These are phyloP conservation scores for Albophoma yamanashiensis DNA, from an alignment of 2,329 filamentous ascomycete species.

Conservation along the genomic window DNA sequence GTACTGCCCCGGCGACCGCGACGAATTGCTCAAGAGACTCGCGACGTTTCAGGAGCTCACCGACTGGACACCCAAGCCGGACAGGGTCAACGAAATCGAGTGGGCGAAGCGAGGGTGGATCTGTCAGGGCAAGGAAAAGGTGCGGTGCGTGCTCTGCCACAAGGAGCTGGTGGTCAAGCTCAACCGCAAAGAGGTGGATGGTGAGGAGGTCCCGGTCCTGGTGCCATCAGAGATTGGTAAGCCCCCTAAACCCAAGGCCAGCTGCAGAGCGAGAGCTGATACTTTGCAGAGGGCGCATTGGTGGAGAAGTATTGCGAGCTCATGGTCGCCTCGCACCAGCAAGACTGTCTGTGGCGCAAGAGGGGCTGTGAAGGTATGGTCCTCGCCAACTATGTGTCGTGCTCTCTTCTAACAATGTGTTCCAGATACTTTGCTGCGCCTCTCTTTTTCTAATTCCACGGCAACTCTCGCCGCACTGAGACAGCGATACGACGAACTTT, in stretches of 20 bases:
- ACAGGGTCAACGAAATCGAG: conserved; percentile 75
- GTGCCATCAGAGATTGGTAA: conserved; percentile 48
- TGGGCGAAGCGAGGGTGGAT: conserved; percentile 94
- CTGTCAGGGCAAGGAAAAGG: conserved; percentile 72
- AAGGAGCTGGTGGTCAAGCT: conserved; percentile 77
- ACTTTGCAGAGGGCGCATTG: conserved; percentile 45
- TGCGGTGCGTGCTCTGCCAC: conserved; percentile 77
- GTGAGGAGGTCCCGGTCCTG: conserved; percentile 40
- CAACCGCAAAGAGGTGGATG: conserved; percentile 46
- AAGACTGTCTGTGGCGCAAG: conserved; percentile 77
- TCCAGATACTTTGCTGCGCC: conserved; percentile 46
- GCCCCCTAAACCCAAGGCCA: not conserved
- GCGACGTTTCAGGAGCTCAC: conserved; percentile 86
- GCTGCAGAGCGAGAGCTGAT: conserved; percentile 9
- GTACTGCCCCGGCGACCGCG: conserved; percentile 79
- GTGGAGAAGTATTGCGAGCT: conserved; percentile 66
- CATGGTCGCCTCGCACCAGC: conserved; percentile 64
- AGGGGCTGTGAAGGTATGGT: conserved; percentile 71
- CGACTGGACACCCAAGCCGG: conserved; percentile 87
- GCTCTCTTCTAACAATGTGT: not conserved
- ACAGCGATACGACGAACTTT: conserved; percentile 55
- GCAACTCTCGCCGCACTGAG: conserved; percentile 47
- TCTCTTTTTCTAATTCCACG: conserved; percentile 52
- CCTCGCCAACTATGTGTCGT: too few relatives aligned
- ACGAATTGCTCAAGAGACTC: conserved; percentile 68